Evolutionary conservation across 1,284 basidiomycete genomes (phyloP).

Genomic region (Melampsora abietis-canadensis): DNA sequence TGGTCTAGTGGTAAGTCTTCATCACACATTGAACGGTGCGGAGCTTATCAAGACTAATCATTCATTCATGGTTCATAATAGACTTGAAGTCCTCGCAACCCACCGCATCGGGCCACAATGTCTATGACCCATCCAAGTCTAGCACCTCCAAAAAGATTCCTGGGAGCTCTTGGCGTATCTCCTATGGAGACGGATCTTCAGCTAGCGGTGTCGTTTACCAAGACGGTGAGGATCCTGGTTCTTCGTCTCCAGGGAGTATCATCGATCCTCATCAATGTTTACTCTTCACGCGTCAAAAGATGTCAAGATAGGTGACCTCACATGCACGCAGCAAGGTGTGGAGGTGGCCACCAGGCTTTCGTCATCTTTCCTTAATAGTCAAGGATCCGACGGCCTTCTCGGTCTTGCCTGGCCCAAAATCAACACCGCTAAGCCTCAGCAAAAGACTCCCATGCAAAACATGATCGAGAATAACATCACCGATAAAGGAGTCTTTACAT

Average conservation of each 20-base stretch:
- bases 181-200: slow-evolving; percentile 56
- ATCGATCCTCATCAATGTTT: not conserved
- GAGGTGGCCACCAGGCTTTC: slow-evolving; percentile 55
- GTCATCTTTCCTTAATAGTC: slow-evolving; percentile 54
- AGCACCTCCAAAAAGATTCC: slow-evolving; percentile 51
- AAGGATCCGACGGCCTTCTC: slow-evolving; percentile 54
- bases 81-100: slow-evolving; percentile 33
- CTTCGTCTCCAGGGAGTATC: not conserved
- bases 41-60: not conserved
- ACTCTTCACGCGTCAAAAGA: slow-evolving; percentile 12
- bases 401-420: slow-evolving; percentile 49
- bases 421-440: slow-evolving; percentile 54
- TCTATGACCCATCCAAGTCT: slow-evolving; percentile 54
- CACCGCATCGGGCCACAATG: slow-evolving; percentile 45
- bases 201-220: slow-evolving; percentile 47
- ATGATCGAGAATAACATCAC: slow-evolving; percentile 54
- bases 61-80: not conserved
- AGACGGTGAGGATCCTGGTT: slow-evolving; percentile 12
- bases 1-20: slow-evolving; percentile 46
- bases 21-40: not conserved
- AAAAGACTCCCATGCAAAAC: slow-evolving; percentile 55
- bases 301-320: slow-evolving; percentile 51
- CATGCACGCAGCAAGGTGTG: slow-evolving; percentile 54
- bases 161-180: slow-evolving; percentile 55
- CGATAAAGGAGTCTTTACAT: slow-evolving; percentile 47